phyloP scores from a whole-genome alignment of 495 filamentous ascomycete genomes.

The Parathielavia appendiculata region DNA sequence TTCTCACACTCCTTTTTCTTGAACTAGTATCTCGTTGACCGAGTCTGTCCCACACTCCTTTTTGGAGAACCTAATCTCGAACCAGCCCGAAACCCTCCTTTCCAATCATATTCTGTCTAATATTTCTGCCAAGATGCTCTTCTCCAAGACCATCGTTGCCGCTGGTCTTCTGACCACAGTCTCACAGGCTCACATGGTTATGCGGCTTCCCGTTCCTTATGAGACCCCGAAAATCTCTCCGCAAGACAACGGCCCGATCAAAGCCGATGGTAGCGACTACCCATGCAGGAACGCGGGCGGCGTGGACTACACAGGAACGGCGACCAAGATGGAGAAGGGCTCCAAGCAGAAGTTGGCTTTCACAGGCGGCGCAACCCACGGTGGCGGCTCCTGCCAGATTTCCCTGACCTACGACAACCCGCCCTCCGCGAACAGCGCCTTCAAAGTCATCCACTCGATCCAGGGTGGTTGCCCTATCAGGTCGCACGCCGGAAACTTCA shows the following conservation, averaged over 20 bases:
- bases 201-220: conserved; percentile 66
- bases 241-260: conserved; percentile 53
- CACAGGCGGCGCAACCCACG: conserved; percentile 64
- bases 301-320: conserved; percentile 36
- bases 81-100: conserved; percentile 1
- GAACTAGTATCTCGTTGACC: conserved; percentile 15
- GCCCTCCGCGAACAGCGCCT: conserved; percentile 53
- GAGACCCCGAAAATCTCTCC: conserved; percentile 43
- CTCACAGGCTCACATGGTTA: conserved; percentile 63
- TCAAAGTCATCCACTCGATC: conserved; percentile 78
- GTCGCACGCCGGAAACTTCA: conserved; percentile 39
- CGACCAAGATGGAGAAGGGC: conserved; percentile 50
- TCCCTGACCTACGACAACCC: conserved; percentile 68
- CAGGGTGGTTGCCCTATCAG: conserved; percentile 71
- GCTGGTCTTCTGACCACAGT: conserved; percentile 45
- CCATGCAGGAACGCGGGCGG: conserved; percentile 62
- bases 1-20: conserved; percentile 17
- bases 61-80: conserved; percentile 13
- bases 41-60: conserved; percentile 15
- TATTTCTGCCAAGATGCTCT: conserved; percentile 36
- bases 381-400: conserved; percentile 84
- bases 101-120: background rate
- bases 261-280: conserved; percentile 56
- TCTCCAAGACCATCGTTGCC: conserved; percentile 32
- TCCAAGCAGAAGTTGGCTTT: conserved; percentile 51